Base-by-base conservation (phyloP, 2,329 filamentous ascomycete species). In the Aureobasidium pullulans region DNA sequence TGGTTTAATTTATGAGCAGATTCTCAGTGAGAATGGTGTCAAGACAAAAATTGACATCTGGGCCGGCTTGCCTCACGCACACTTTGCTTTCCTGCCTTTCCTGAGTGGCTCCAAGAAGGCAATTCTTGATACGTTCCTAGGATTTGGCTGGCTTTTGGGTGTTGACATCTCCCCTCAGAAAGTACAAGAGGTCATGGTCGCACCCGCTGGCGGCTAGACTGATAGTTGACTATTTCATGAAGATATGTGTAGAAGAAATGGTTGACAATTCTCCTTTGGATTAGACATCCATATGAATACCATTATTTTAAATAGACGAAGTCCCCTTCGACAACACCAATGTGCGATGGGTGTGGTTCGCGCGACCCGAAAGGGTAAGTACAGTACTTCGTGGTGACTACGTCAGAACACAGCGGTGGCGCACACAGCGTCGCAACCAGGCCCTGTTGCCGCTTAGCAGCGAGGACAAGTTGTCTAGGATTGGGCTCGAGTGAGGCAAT, bases 1-100 rank as follows among this genome's bases (percentile, higher is more conserved):
- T 57, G 77, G 70, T 0, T 62, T 84, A 47, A 76, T 83, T 0
- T 83, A 82, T 62, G 79, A 81, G 62, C 67, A 73, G 40, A 65
- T 77, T 2, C 64, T 83, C 60, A 69, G 73, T 34, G 76, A 77
- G 57, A 72, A 77, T 1, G 73, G 69, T 5, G 70, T 80, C 7
- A 65, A 71, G 63, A 80, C 78, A 1, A 73, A 70, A 50, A 40
- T 81, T 11, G 73, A 79, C 62, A 65, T 77, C 6, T 78, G 75
- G 64, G 62, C 69, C 0, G 54, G 54, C 42, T 6, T 75, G 57
- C 75, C 74, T 7, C 77, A 79, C 67, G 73, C 71, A 66, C 64
- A 81, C 52, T 68, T 66, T 48, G 62, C 63, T 34, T 69, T 71
- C 57, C 66, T 73, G 53, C 69, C 69, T 6, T 68, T 69, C 43